A percentile compares a stretch with the other conserved stretches of the same genome.
These are phyloP conservation scores for Inonotus obliquus DNA, from an alignment of 1,284 basidiomycete genomes.

Conservation along the genomic window DNA sequence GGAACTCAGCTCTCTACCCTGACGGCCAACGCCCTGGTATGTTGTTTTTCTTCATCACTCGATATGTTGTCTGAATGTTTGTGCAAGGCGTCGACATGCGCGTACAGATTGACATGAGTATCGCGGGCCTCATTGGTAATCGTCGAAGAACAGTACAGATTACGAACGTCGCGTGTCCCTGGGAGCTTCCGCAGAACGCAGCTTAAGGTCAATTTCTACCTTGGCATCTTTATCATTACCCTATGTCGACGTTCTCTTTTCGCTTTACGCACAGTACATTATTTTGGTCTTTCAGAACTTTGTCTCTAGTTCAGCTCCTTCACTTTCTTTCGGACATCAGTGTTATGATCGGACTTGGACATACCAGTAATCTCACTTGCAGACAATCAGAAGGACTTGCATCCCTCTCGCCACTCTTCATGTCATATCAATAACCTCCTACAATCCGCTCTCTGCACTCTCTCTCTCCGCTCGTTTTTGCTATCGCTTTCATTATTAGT, in stretches of 20 bases:
- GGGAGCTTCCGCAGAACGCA: conserved; percentile 58
- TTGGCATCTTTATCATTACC: not conserved
- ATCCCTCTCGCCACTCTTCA: too few species aligned
- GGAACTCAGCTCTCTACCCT: conserved; percentile 46
- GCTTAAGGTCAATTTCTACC: conserved; percentile 29
- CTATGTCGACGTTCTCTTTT: not conserved
- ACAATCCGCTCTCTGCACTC: too few species aligned
- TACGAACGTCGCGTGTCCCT: conserved; percentile 65
- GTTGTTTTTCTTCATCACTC: conserved; percentile 24
- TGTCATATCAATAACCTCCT: too few species aligned
- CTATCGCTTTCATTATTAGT: too few species aligned
- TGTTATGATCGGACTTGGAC: not conserved
- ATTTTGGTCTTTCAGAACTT: not conserved
- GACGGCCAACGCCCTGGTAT: conserved; percentile 58
- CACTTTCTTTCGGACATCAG: not conserved
- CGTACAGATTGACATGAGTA: conserved; percentile 62
- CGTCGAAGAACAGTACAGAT: conserved; percentile 54
- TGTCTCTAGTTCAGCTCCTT: not conserved
- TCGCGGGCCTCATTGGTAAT: conserved; percentile 60
- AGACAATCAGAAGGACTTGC: not conserved
- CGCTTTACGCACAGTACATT: not conserved
- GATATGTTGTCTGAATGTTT: not conserved
- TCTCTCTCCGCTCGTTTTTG: too few species aligned
- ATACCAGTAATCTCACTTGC: not conserved
- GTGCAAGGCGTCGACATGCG: conserved; percentile 62